Conservation (phyloP, 1,139 yeast genomes). For the Diutina mesorugosa region DNA sequence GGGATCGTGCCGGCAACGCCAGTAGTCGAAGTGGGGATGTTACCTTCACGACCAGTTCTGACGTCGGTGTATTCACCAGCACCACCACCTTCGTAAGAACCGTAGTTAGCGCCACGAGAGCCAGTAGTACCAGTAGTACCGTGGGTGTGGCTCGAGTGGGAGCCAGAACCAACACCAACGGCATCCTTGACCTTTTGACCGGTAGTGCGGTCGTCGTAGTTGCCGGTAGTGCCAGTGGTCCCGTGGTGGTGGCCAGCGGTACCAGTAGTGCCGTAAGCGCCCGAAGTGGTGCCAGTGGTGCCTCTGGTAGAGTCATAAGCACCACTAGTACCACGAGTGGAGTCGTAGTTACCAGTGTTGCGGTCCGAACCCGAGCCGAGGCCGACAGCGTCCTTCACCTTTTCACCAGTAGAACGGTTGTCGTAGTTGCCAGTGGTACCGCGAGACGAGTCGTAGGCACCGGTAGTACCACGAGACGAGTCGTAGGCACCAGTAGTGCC, state of each 20-base stretch:
- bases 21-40: neutral
- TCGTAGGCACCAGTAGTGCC: neutral
- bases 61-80: neutral
- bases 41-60: neutral
- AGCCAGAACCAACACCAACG: neutral
- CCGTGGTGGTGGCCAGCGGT: neutral
- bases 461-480: neutral
- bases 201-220: neutral
- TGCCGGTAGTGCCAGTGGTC: neutral
- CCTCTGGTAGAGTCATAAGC: neutral
- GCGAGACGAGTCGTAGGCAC: neutral
- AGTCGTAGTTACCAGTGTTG: neutral
- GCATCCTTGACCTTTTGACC: neutral
- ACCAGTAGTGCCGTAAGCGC: neutral
- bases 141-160: neutral
- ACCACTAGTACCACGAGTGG: neutral
- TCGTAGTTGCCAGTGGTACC: neutral
- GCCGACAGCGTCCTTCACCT: neutral
- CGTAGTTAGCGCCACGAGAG: neutral
- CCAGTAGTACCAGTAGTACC: neutral
- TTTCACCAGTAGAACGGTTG: neutral
- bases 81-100: neutral
- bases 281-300: neutral
- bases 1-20: neutral
- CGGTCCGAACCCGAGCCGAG: neutral